Evolutionary conservation across 768 basidiomycete genomes (phyloP).

Genomic region (Cubamyces lactineus): DNA sequence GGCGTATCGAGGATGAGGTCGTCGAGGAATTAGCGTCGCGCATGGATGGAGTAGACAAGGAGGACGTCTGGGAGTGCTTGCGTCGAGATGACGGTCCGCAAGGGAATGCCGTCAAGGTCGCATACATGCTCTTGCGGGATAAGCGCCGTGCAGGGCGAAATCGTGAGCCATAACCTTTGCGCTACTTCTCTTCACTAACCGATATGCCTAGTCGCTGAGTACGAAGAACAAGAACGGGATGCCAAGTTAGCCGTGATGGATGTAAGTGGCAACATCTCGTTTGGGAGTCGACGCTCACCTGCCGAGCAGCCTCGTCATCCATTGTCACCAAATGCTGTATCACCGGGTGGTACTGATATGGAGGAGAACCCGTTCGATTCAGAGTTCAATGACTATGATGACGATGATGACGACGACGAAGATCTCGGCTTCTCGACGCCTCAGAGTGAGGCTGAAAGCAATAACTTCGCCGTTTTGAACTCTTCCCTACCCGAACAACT

Average conservation of each 20-base stretch:
- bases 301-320: constrained; percentile 64
- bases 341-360: constrained; percentile 57
- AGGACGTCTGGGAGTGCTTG: constrained; percentile 88
- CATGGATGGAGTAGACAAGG: constrained; percentile 75
- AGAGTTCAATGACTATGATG: constrained; percentile 62
- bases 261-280: constrained; percentile 48
- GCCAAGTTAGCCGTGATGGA: constrained; percentile 80
- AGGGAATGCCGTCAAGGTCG: constrained; percentile 94
- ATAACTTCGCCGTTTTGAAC: constrained; percentile 87
- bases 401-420: constrained; percentile 61
- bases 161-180: constrained; percentile 54
- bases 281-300: constrained; percentile 16
- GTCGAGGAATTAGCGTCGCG: constrained; percentile 78
- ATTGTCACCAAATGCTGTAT: constrained; percentile 67
- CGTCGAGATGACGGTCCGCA: constrained; percentile 81
- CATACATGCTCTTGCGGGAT: constrained; percentile 91
- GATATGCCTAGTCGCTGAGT: constrained; percentile 61
- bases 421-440: constrained; percentile 53
- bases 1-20: constrained; percentile 89
- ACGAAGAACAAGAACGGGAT: constrained; percentile 86
- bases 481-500: constrained; percentile 73
- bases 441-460: constrained; percentile 47
- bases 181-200: constrained; percentile 16
- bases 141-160: constrained; percentile 84
- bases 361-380: constrained; percentile 82